Evolutionary conservation across 2,329 filamentous ascomycete genomes (phyloP), one percentile per base, ranked within the genome.

Genomic region (Myotisia sp.): DNA sequence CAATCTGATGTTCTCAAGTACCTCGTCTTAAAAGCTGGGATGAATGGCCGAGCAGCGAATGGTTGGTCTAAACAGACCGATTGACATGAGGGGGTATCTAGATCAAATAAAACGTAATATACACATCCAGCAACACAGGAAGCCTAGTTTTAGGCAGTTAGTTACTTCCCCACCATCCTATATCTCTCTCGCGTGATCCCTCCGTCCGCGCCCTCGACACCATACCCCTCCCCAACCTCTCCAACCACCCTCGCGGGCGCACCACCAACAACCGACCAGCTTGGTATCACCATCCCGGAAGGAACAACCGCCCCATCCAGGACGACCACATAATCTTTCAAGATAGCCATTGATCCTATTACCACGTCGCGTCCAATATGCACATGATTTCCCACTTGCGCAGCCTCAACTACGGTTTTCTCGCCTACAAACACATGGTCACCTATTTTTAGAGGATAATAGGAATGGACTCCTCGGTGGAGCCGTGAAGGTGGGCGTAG

Each of bases 371-470:
- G 68, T 14, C 85, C 86, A 41, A 98, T 81, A 52, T 84, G 74
- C 10, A 95, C 85, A 58, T 94, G 83, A 46, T 70, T 84, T 2
- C 82, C 81, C 35, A 98, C 74, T 22, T 74, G 71, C 5, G 85
- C 84, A 1, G 87, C 84, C 53, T 90, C 83, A 23, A 98, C 70
- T 24, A 87, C 72, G 23, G 76, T 75, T 21, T 66, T 64, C 48
- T 73, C 68, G 38, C 84, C 86, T 32, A 98, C 71, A 58, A 87
- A 94, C 42, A 94, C 86, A 59, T 95, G 87, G 55, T 94, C 86
- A 29, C 85, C 85, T 44, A 98, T 80, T 41, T 90, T 83, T 47
- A 95, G 76, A 6, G 86, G 86, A 56, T 87, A 87, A 59, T 86
- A 54, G 5, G 46, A 51, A 34, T 56, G 47, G 3, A 53, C 44